Evolutionary conservation across 2,329 filamentous ascomycete genomes (phyloP).

Genomic region (Hypoxylon rubiginosum): DNA sequence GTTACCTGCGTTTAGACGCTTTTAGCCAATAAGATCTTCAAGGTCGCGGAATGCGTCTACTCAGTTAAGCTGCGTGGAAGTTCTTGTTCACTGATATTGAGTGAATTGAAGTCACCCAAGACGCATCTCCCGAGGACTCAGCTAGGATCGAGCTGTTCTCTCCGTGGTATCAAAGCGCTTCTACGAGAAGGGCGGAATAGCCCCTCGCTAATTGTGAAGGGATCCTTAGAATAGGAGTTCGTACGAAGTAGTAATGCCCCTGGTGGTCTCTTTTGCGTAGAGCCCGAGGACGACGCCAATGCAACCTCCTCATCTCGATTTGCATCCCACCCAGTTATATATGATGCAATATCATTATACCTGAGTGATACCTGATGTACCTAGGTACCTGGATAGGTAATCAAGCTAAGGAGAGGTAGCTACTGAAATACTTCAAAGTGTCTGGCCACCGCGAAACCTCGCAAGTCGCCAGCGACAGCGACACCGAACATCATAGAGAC

Average conservation of each 20-base stretch:
- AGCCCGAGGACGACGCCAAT: constrained; percentile 9
- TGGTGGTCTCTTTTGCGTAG: constrained; percentile 5
- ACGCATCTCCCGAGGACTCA: neutral
- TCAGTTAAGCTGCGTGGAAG: no score
- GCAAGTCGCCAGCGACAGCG: no score
- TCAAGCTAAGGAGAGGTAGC: no score
- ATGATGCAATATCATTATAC: constrained; percentile 5
- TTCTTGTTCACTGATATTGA: no score
- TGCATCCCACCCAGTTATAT: constrained; percentile 2
- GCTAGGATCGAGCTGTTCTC: no score
- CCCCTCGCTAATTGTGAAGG: neutral
- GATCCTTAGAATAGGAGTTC: neutral
- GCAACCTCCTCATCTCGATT: constrained; percentile 14
- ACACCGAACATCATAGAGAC: neutral
- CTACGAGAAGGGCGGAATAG: neutral
- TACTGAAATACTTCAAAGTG: no score
- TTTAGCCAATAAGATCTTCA: neutral
- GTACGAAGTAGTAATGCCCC: neutral
- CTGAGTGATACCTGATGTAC: no score
- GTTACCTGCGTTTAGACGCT: constrained; percentile 5
- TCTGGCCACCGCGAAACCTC: no score
- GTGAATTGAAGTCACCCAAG: no score
- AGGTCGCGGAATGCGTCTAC: no score
- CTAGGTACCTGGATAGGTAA: no score
- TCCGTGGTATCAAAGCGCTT: no score